Base-by-base conservation (phyloP, 2,329 filamentous ascomycete genomes). In the Metarhizium humberi region DNA sequence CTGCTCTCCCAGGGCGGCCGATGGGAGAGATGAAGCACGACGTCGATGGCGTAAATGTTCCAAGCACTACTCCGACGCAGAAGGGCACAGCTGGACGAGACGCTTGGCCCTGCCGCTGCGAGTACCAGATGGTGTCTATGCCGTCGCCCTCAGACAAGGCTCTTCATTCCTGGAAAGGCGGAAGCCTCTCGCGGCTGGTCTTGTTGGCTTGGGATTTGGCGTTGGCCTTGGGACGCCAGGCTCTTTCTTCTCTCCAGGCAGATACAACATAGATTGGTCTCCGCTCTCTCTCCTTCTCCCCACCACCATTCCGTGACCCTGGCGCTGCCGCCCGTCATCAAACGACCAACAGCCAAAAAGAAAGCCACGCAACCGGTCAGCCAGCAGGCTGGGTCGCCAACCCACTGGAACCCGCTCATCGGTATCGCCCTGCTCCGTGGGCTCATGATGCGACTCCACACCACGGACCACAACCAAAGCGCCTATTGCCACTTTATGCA, bases 311-410 rank as follows among this genome's bases (percentile, higher is more conserved):
- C 49, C 38, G 30, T 16, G 7, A 40, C 48, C 40, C 48, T 55
- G 11, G 49, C 42, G 20, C 30, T 47, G 30, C 49, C 25, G 34
- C n/a, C 50, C 40, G 43, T 40, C 36, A 42, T 52, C 34, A 34
- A 55, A 43, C 42, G n/a, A 55, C 50, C 42, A 49, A 43, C 50
- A 29, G 14, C 18, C n/a, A 30, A 36, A 45, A 45, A 49, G 50
- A 50, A 55, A 52, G 50, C 54, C 50, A 42, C 49, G 25, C 47
- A 42, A 46, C 54, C 43, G 34, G 43, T 55, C 50, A 52, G 50
- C 55, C 51, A 51, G 51, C 47, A 16, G 18, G 38, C 32, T 53
- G 48, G 55, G 47, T 51, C 51, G 32, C 55, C 34, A 42, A 52
- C 34, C 50, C 54, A 56, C 50, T 32, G 25, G 34, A 56, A 43